These are phyloP conservation scores for Claviceps sp. DNA, from an alignment of 2,329 filamentous ascomycete species.

Conservation along the genomic window DNA sequence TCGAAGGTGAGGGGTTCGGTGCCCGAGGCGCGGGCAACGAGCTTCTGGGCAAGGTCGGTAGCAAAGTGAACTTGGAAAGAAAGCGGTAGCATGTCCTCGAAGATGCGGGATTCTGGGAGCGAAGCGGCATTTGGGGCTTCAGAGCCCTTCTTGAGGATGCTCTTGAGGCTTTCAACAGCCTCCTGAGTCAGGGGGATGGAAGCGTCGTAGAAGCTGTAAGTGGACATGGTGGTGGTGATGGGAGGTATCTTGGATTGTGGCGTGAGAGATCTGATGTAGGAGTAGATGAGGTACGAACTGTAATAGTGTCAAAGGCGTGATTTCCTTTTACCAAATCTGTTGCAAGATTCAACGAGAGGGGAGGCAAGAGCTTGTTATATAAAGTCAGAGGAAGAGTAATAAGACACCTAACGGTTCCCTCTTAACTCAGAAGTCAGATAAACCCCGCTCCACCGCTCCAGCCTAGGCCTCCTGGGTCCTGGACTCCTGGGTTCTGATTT, in stretches of 20 bases:
- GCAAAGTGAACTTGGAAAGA: slow-evolving; percentile 25
- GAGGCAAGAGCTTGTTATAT: slow-evolving; percentile 1
- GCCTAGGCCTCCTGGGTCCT: background rate
- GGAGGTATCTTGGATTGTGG: background rate
- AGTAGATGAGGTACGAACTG: background rate
- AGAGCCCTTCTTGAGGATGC: slow-evolving; percentile 24
- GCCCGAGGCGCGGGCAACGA: slow-evolving; percentile 21
- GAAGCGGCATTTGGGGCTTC: slow-evolving; percentile 17
- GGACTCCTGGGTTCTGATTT: too few species aligned
- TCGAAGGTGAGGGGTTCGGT: slow-evolving; percentile 13
- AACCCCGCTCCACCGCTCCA: background rate
- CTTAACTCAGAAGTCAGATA: background rate
- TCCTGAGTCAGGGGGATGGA: slow-evolving; percentile 19
- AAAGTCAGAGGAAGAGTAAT: background rate
- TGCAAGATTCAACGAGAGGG: background rate
- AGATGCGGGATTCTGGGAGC: slow-evolving; percentile 20
- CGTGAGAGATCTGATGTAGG: background rate
- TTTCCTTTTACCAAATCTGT: background rate
- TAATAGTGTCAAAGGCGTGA: background rate
- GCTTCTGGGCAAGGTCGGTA: slow-evolving; percentile 17
- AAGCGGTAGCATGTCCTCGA: slow-evolving; percentile 30
- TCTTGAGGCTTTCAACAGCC: slow-evolving; percentile 18
- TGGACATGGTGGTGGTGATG: slow-evolving; percentile 16
- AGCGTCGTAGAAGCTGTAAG: slow-evolving; percentile 28
- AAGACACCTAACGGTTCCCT: background rate